Evolutionary conservation across 2,329 filamentous ascomycete species (phyloP), one percentile per base, ranked within the genome.

Genomic region (Ophiostoma piceae): DNA sequence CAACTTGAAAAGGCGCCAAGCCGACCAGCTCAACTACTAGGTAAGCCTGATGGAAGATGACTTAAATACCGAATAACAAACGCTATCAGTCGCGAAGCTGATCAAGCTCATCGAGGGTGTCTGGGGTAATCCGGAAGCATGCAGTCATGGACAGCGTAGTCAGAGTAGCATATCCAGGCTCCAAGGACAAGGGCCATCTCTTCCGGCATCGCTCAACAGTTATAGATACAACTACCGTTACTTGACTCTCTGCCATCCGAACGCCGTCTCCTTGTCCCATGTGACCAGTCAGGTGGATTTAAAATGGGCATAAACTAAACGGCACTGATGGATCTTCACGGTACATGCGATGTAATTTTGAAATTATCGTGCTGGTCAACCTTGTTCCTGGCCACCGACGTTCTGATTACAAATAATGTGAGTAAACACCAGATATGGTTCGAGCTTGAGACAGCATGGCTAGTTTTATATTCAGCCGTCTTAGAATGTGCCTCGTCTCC

Each of bases 391-490:
- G 57, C 14, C 51, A 26, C 51, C 22, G 51, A 57, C 12, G 51
- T 29, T 57, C 22, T 11, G 12, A 26, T 62, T 35, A 32, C 57
- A 32, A 62, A 35, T 32, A 32, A 62, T 9, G 19, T 6, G 11
- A 32, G n/a, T 2, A 32, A 62, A 35, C 22, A 29, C 26, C 26
- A 29, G 26, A 29, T 29, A 62, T 62, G 57, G 57, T 62, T 62
- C 57, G 57, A 62, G 57, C 26, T 32, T 32, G 57, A 62, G 57
- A 62, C 57, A 62, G 57, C 57, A 11, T 62, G 57, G 8, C n/a
- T 14, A 35, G n/a, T 62, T 5, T 26, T 16, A 32, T 9, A 16
- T n/a, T 32, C 14, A n/a, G 14, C 51, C 26, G 22, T 57, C 51
- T 57, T 22, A 26, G 9, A 26, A 57, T 57, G n/a, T 57, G 22